phyloP scores from a whole-genome alignment of 768 basidiomycete species.

The Rossbeevera mucosa region DNA sequence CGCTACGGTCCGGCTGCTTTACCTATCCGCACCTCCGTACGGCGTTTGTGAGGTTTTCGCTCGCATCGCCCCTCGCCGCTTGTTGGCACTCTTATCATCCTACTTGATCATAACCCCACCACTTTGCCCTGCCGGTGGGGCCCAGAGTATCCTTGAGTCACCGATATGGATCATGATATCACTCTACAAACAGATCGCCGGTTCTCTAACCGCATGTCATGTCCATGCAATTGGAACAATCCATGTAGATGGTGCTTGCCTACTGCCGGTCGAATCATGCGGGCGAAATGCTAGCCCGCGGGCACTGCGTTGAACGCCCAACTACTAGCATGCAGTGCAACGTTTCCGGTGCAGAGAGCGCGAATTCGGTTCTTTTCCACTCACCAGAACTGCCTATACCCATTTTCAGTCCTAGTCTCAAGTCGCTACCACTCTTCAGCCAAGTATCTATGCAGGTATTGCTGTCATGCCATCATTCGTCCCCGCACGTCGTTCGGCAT shows the following conservation, averaged over 20 bases:
- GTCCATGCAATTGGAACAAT: background rate
- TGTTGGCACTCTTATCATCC: too few species aligned
- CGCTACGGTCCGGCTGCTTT: constrained; percentile 11
- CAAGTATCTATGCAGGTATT: background rate
- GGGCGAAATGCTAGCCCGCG: background rate
- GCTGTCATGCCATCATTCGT: background rate
- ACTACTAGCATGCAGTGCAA: background rate
- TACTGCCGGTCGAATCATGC: background rate
- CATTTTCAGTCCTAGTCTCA: background rate
- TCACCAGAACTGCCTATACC: background rate
- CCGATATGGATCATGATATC: too few species aligned
- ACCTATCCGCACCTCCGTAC: constrained; percentile 1
- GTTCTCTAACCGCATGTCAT: background rate
- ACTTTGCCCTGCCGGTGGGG: too few species aligned
- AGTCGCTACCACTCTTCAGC: constrained; percentile 3
- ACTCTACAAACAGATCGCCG: too few species aligned
- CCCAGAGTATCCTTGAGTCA: too few species aligned
- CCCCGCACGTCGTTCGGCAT: background rate
- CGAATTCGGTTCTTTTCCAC: background rate
- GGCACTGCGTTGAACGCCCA: background rate
- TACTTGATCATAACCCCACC: too few species aligned
- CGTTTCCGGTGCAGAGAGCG: background rate
- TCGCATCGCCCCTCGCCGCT: background rate
- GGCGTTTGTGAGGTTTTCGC: background rate
- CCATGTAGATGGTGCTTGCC: background rate